Evolutionary conservation across 2,329 filamentous ascomycete species (phyloP).

Genomic region (Colletotrichum trifolii): DNA sequence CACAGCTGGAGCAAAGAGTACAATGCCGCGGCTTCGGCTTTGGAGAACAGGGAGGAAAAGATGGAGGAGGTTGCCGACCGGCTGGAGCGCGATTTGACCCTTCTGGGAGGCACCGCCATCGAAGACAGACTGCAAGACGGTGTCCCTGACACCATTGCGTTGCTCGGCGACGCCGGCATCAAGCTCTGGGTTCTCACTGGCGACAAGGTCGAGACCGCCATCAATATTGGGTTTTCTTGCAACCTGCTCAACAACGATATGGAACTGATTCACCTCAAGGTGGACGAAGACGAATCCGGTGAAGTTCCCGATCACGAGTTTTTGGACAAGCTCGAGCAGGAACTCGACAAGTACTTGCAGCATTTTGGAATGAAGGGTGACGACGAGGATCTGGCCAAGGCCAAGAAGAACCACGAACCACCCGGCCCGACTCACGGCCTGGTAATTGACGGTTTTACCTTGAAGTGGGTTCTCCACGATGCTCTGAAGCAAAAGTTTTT

Average conservation of each 20-base stretch:
- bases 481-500: constrained; percentile 90
- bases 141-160: constrained; percentile 92
- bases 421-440: constrained; percentile 90
- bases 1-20: constrained; percentile 86
- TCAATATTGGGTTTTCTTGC: constrained; percentile 99
- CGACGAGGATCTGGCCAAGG: constrained; percentile 83
- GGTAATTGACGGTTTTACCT: constrained; percentile 93
- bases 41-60: constrained; percentile 91
- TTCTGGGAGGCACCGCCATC: constrained; percentile 95
- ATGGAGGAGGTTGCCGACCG: constrained; percentile 88
- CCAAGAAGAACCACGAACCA: constrained; percentile 85
- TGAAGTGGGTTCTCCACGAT: constrained; percentile 88
- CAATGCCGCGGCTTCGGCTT: constrained; percentile 84
- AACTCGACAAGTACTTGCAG: constrained; percentile 79
- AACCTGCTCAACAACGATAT: constrained; percentile 97
- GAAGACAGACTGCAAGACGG: constrained; percentile 97
- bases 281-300: constrained; percentile 76
- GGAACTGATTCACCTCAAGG: constrained; percentile 92
- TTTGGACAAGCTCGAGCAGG: constrained; percentile 70
- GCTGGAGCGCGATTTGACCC: constrained; percentile 89
- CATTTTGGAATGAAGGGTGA: constrained; percentile 84
- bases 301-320: constrained; percentile 59
- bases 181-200: constrained; percentile 99
- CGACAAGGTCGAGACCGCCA: constrained; percentile 98
- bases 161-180: constrained; percentile 93